phyloP scores from a whole-genome alignment of 768 basidiomycete species.

The Boletellus sp. region DNA sequence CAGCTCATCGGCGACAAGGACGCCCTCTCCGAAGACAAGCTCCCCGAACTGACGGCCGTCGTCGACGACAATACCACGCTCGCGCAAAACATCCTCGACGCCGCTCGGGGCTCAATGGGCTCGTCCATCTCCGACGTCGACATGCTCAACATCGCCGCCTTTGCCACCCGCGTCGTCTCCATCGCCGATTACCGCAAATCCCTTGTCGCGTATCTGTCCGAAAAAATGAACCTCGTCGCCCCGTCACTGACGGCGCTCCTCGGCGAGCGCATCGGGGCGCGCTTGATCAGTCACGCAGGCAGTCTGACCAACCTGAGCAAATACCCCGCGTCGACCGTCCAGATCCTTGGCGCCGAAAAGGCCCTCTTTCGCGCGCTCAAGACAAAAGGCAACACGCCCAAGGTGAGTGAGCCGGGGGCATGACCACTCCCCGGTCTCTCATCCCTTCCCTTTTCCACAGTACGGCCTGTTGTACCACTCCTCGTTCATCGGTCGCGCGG shows the following conservation, averaged over 20 bases:
- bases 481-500: slow-evolving; percentile 93
- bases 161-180: slow-evolving; percentile 86
- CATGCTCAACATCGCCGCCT: slow-evolving; percentile 91
- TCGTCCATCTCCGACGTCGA: slow-evolving; percentile 87
- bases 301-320: slow-evolving; percentile 96
- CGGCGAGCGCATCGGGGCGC: slow-evolving; percentile 88
- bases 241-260: slow-evolving; percentile 88
- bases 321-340: slow-evolving; percentile 97
- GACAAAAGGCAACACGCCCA: slow-evolving; percentile 98
- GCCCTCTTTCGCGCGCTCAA: slow-evolving; percentile 96
- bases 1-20: slow-evolving; percentile 92
- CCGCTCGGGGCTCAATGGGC: slow-evolving; percentile 92
- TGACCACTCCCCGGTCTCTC: background rate
- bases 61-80: slow-evolving; percentile 80
- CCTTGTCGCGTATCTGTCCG: slow-evolving; percentile 78
- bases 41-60: slow-evolving; percentile 73
- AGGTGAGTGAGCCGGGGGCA: slow-evolving; percentile 42
- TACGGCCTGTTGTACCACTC: slow-evolving; percentile 98
- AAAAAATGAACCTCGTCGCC: slow-evolving; percentile 98
- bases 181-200: slow-evolving; percentile 93
- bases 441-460: slow-evolving; percentile 36
- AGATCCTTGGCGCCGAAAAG: slow-evolving; percentile 97
- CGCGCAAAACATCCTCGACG: slow-evolving; percentile 93
- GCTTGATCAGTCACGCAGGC: slow-evolving; percentile 93
- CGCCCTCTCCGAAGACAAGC: slow-evolving; percentile 68